phyloP scores from a whole-genome alignment of 2,329 filamentous ascomycete species.

The Botryotinia narcissicola region DNA sequence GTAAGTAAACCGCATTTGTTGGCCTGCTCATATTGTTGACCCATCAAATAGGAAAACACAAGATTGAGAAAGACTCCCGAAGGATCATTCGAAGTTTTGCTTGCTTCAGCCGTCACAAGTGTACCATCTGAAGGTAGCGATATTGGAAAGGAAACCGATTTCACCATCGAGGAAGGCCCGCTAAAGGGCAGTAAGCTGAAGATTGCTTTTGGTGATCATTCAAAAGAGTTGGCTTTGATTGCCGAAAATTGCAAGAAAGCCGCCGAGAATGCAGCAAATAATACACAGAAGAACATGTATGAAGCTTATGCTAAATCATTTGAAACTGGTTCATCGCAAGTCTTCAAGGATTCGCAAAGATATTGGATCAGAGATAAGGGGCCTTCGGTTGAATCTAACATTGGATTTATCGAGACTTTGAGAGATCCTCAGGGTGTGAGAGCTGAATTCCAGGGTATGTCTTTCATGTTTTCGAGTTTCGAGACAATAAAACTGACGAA shows the following conservation, averaged over 20 bases:
- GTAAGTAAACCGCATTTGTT: conserved; percentile 26
- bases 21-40: background rate
- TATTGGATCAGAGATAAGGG: conserved; percentile 82
- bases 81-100: conserved; percentile 68
- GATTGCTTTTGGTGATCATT: conserved; percentile 73
- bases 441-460: conserved; percentile 74
- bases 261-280: conserved; percentile 66
- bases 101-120: conserved; percentile 63
- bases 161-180: conserved; percentile 56
- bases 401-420: conserved; percentile 85
- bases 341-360: conserved; percentile 77
- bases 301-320: conserved; percentile 74
- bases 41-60: conserved; percentile 61
- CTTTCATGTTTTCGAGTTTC: background rate
- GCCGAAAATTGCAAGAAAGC: conserved; percentile 66
- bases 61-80: conserved; percentile 64
- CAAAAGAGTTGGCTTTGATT: conserved; percentile 68
- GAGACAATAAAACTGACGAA: background rate
- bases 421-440: conserved; percentile 77
- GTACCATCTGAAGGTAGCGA: conserved; percentile 65
- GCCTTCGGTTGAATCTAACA: conserved; percentile 74
- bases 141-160: conserved; percentile 63
- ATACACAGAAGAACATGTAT: conserved; percentile 72
- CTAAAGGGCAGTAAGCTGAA: conserved; percentile 66
- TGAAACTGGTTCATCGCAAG: conserved; percentile 67